Evolutionary conservation across 352 stramenopile species (phyloP).

Genomic region (Pythium grandisporangium): DNA sequence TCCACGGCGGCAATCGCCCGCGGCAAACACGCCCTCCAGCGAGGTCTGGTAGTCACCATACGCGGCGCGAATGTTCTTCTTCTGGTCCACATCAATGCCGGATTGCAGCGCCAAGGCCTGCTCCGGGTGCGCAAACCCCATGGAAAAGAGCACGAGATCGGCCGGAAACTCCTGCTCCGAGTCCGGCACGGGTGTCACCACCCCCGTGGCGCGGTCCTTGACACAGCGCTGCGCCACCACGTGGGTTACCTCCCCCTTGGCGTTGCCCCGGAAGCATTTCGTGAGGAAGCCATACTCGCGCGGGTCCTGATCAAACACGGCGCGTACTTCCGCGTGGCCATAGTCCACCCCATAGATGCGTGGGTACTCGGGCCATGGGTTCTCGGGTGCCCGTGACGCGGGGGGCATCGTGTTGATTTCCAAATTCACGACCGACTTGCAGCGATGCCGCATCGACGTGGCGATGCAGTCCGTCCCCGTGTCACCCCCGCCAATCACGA

Average conservation of each 20-base stretch:
- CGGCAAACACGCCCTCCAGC: conserved; percentile 94
- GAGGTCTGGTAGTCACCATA: conserved; percentile 94
- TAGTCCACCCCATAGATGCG: conserved; percentile 98
- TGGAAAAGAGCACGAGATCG: conserved; percentile 94
- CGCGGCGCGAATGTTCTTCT: conserved; percentile 89
- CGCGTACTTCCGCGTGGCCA: conserved; percentile 92
- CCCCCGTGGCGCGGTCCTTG: conserved; percentile 65
- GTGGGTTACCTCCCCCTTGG: conserved; percentile 67
- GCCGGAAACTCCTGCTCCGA: conserved; percentile 91
- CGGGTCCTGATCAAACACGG: conserved; percentile 90
- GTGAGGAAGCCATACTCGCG: conserved; percentile 70
- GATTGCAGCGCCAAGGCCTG: conserved; percentile 86
- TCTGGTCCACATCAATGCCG: conserved; percentile 89
- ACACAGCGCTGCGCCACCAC: conserved; percentile 41
- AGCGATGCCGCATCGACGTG: conserved; percentile 95
- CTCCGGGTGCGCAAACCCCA: conserved; percentile 97
- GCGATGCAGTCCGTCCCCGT: conserved; percentile 98
- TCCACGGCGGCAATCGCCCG: conserved; percentile 94
- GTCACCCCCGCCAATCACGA: conserved; percentile 96
- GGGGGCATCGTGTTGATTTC: conserved; percentile 93
- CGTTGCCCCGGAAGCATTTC: conserved; percentile 75
- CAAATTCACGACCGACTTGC: conserved; percentile 96
- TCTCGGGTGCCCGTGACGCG: conserved; percentile 83
- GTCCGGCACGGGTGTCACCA: conserved; percentile 53
- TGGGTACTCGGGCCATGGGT: conserved; percentile 97